These are phyloP conservation scores for Setomelanomma holmii DNA, from an alignment of 2,329 filamentous ascomycete species.

Conservation along the genomic window DNA sequence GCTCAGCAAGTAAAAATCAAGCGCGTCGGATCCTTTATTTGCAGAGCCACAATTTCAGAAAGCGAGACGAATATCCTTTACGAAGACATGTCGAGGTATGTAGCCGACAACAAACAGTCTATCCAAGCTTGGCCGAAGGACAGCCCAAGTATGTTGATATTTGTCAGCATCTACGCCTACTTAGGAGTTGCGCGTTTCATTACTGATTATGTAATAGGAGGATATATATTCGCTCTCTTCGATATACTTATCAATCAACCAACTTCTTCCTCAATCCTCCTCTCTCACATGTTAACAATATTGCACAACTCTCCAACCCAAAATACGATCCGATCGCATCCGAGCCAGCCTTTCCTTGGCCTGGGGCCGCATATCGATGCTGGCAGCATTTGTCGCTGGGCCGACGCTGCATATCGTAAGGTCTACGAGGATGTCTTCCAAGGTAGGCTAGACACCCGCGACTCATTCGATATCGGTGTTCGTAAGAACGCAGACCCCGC, in stretches of 20 bases:
- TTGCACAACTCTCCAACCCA: constrained; percentile 52
- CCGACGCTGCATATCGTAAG: constrained; percentile 48
- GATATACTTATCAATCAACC: too few relatives aligned
- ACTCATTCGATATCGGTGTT: constrained; percentile 48
- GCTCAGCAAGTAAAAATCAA: constrained; percentile 33
- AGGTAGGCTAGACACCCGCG: constrained; percentile 47
- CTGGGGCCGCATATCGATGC: constrained; percentile 56
- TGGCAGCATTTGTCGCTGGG: constrained; percentile 54
- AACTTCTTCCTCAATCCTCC: too few relatives aligned
- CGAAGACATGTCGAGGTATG: constrained; percentile 42
- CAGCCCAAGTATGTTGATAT: constrained; percentile 50
- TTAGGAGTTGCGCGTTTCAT: too few relatives aligned
- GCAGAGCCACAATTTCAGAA: constrained; percentile 27
- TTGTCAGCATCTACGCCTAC: too few relatives aligned
- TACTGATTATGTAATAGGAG: too few relatives aligned
- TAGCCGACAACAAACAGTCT: constrained; percentile 40
- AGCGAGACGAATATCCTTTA: constrained; percentile 33
- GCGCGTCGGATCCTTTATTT: constrained; percentile 34
- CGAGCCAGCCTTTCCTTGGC: constrained; percentile 49
- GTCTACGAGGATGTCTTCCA: constrained; percentile 49
- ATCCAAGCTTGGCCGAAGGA: constrained; percentile 47
- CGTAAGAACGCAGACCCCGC: constrained; percentile 47
- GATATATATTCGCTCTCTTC: too few relatives aligned
- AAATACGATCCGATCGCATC: constrained; percentile 48
- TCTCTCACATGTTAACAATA: too few relatives aligned